Evolutionary conservation across 495 filamentous ascomycete species (phyloP).

Genomic region (Neurospora sp.): DNA sequence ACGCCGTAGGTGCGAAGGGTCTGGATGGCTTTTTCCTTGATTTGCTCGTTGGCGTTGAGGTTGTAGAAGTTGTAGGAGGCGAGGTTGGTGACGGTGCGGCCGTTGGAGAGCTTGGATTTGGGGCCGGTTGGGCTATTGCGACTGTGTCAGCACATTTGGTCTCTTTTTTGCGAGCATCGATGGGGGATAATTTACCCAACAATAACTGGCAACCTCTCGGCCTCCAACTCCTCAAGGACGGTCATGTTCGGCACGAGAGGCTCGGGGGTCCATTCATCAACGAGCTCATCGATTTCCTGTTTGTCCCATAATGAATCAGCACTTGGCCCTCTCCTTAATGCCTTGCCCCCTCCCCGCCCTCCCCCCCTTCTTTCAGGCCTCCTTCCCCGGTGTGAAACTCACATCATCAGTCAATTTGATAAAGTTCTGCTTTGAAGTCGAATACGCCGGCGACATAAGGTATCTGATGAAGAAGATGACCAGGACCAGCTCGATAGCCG

Average conservation of each 20-base stretch:
- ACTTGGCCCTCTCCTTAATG: not conserved
- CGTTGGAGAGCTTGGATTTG: constrained; percentile 80
- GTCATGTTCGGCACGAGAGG: constrained; percentile 70
- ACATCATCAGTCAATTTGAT: constrained; percentile 82
- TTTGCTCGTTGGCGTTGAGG: constrained; percentile 77
- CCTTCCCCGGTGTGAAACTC: not conserved
- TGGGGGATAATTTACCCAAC: constrained; percentile 52
- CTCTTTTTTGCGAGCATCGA: not conserved
- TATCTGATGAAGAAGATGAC: constrained; percentile 95
- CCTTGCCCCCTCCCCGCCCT: not conserved
- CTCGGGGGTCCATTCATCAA: constrained; percentile 95
- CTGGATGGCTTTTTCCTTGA: constrained; percentile 91
- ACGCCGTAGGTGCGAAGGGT: constrained; percentile 92
- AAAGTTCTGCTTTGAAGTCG: constrained; percentile 74
- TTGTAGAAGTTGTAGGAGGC: constrained; percentile 97
- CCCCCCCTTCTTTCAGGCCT: not conserved
- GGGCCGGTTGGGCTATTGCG: constrained; percentile 68
- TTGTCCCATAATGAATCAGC: not conserved
- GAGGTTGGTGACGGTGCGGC: constrained; percentile 82
- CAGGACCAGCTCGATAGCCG: constrained; percentile 85
- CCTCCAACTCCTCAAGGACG: constrained; percentile 65
- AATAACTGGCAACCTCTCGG: constrained; percentile 77
- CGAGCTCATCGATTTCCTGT: constrained; percentile 89
- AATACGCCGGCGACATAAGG: constrained; percentile 80
- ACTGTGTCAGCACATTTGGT: not conserved